Percentiles rank a stretch among this genome's conserved stretches.
These are phyloP conservation scores for Fusarium illudens DNA, from an alignment of 2,329 filamentous ascomycete species.

Conservation along the genomic window DNA sequence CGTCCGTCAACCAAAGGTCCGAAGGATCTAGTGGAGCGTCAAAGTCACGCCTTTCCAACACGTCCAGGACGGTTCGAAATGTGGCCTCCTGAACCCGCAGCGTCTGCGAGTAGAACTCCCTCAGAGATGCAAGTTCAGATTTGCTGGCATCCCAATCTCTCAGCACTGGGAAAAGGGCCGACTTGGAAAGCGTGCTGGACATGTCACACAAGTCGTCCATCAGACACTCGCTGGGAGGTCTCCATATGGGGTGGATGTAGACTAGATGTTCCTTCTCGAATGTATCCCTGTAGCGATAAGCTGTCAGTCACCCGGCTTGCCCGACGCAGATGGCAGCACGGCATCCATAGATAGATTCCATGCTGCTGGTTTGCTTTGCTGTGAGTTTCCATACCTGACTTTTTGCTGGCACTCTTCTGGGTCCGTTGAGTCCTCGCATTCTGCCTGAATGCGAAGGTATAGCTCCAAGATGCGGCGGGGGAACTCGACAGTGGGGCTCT, in stretches of 20 bases:
- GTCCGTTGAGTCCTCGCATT: slow-evolving; percentile 29
- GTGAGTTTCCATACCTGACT: slow-evolving; percentile 29
- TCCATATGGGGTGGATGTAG: slow-evolving; percentile 36
- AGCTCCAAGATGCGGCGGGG: slow-evolving; percentile 36
- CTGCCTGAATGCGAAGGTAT: slow-evolving; percentile 37
- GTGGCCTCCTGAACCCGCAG: slow-evolving; percentile 29
- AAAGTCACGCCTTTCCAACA: slow-evolving; percentile 32
- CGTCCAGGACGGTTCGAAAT: slow-evolving; percentile 21
- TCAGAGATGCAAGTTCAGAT: slow-evolving; percentile 31
- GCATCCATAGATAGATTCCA: background rate
- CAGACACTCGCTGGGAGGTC: slow-evolving; percentile 34
- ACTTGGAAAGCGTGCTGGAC: slow-evolving; percentile 35
- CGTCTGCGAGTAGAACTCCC: slow-evolving; percentile 36
- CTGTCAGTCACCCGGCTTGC: slow-evolving; percentile 2
- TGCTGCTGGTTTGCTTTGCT: background rate
- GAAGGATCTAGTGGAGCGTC: slow-evolving; percentile 30
- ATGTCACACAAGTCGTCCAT: slow-evolving; percentile 34
- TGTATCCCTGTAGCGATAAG: slow-evolving; percentile 1
- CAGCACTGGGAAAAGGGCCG: slow-evolving; percentile 33
- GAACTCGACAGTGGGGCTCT: slow-evolving; percentile 30
- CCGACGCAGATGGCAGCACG: background rate
- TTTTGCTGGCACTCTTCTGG: slow-evolving; percentile 8
- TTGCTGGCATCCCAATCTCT: slow-evolving; percentile 36
- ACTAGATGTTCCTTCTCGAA: slow-evolving; percentile 37
- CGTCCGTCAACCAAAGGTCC: slow-evolving; percentile 28